Base-by-base conservation (phyloP, 148 eudicot genomes). In the Rhododendron henanense region DNA sequence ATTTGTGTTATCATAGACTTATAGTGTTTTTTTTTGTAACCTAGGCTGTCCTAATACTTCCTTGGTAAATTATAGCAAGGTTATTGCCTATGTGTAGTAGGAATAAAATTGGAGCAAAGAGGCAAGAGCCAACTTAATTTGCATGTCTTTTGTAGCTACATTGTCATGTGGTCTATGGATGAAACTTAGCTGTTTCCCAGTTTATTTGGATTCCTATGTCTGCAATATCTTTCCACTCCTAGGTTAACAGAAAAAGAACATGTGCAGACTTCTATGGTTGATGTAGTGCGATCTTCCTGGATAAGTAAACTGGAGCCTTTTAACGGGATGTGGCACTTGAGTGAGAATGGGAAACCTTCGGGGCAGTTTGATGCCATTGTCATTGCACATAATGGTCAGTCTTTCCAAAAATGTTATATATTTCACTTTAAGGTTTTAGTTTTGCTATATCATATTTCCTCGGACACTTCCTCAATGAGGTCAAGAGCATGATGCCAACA, bases 261-360 rank as follows among this genome's bases (percentile, higher is more conserved):
- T 51, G 5, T 88, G 91, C 93, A 96, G 99, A 85, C 94, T 80
- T 71, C 82, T 45, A 85, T 92, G 93, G 91, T 95, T 89, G 87
- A 94, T 63, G 93, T 95, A 79, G 92, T 91, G 71, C 93, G 98
- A 67, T 98, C 97, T 85, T 94, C 96, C 92, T 96, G 99, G 99
- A 92, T 96, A 86, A 96, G 97, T 91, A 87, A 89, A 89, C 90
- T 96, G 61, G 99, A 96, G 86, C 98, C 99, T 50, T 92, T 86
- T 80, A 95, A 94, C 85, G 99, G 99, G 82, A 93, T 92, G 96
- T 96, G 99, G 99, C 93, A 96, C 88, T 87, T 96, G 89, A 93
- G 94, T 88, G 99, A 94, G 88, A 96, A 96, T 76, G 93, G 93
- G 78, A 95, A 95, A 87, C 95, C 90, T n/a, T 85, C 92, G 75